Evolutionary conservation across 768 basidiomycete genomes (phyloP).

Genomic region (Auricularia sp.): DNA sequence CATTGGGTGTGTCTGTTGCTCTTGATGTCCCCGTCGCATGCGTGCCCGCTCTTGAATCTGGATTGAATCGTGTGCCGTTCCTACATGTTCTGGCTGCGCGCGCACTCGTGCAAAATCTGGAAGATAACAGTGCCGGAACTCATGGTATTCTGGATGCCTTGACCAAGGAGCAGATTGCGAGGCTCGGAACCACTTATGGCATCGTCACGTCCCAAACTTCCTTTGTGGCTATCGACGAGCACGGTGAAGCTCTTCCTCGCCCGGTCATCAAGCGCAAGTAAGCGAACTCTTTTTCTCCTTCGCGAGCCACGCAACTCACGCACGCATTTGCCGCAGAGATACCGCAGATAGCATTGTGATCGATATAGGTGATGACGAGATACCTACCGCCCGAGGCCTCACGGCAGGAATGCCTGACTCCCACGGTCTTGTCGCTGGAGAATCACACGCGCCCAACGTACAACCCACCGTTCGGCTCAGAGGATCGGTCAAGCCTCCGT

Average conservation of each 20-base stretch:
- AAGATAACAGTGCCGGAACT: constrained; percentile 23
- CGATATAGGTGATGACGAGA: no score
- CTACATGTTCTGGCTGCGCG: constrained; percentile 49
- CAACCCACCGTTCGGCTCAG: no score
- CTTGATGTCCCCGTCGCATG: constrained; percentile 10
- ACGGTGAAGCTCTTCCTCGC: neutral
- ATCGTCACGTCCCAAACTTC: constrained; percentile 45
- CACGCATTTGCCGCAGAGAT: no score
- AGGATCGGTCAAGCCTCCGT: no score
- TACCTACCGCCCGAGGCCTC: no score
- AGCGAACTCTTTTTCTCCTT: no score
- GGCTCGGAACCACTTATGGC: constrained; percentile 42
- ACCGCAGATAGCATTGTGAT: no score
- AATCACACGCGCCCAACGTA: no score
- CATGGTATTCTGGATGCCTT: constrained; percentile 23
- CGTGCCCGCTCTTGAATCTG: neutral
- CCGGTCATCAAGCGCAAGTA: no score
- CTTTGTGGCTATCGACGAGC: constrained; percentile 42
- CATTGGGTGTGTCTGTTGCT: constrained; percentile 4
- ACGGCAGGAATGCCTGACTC: no score
- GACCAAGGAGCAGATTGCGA: constrained; percentile 37
- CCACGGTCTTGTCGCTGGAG: no score
- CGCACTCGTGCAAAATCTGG: constrained; percentile 43
- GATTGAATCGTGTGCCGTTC: constrained; percentile 20
- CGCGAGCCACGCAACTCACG: no score